Base-by-base conservation (phyloP, 2,329 filamentous ascomycete genomes). In the Fusarium buxicola region DNA sequence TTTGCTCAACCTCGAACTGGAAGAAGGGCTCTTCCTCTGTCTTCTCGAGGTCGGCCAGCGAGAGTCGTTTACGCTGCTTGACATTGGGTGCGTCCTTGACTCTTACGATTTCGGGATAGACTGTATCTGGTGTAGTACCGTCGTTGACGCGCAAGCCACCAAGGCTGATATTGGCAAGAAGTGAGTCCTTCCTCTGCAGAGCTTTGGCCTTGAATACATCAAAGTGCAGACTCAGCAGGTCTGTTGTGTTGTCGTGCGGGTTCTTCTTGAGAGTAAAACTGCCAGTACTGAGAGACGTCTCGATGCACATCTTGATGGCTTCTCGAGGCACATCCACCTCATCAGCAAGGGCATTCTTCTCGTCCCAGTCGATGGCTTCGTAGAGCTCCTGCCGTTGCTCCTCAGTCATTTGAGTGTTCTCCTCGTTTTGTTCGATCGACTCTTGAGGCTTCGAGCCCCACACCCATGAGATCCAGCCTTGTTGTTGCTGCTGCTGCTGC, bases 281-380 rank as follows among this genome's bases (percentile, higher is more conserved):
- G 57, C 95, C 95, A 1, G 94, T 97, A 63, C 92, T 91, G n/a
- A 99, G 87, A 52, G 92, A 94, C 45, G 95, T 90, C 73, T 98
- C 93, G 44, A 99, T 81, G 73, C 97, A 92, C 75, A 98, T 83
- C 77, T 98, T 97, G 71, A 99, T 84, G 9, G 92, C 92, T 69
- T 99, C 95, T 50, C 92, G 87, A 0, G 96, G 96, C 28, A 93
- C 83, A 68, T 99, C 95, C 4, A 99, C 89, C 36, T 91, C 89
- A 66, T 97, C 93, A 0, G 92, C 84, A 34, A 99, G 84, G 2
- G 91, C 92, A 58, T 94, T 89, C 81, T 97, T 98, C 77, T 99
- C 95, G 62, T 99, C 92, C 89, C 94, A 99, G 71, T 98, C 95
- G 70, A 99, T 99, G 45, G 92, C 96, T 68, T 96, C 90, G 75